Conservation (phyloP, 352 stramenopile species). For the Phytophthora cactorum region DNA sequence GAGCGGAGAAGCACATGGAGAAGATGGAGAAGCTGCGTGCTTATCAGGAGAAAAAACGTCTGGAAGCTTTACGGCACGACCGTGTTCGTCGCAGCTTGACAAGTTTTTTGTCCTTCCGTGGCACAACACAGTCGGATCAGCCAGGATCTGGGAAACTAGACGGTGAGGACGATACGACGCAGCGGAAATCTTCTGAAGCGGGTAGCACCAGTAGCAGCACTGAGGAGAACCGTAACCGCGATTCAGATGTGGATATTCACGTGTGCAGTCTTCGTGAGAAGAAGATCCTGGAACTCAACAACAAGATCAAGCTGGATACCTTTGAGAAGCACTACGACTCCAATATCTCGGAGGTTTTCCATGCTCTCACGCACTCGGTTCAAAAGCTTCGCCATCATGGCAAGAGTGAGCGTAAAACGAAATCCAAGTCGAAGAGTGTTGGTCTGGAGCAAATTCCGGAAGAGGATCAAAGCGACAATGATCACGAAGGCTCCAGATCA, state of each 20-base stretch:
- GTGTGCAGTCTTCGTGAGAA: conserved; percentile 60
- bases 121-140: conserved; percentile 12
- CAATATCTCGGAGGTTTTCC: conserved; percentile 64
- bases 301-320: conserved; percentile 52
- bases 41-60: conserved; percentile 58
- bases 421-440: conserved; percentile 13
- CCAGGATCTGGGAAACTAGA: conserved; percentile 15
- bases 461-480: conserved; percentile 24
- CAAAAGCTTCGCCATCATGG: conserved; percentile 33
- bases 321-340: conserved; percentile 74
- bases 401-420: conserved; percentile 21
- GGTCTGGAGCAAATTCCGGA: conserved; percentile 36
- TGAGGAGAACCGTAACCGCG: conserved; percentile 10
- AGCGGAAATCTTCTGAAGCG: conserved; percentile 23
- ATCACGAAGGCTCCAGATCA: conserved; percentile 19
- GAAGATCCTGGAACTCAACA: conserved; percentile 62
- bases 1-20: conserved; percentile 60
- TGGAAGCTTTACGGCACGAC: conserved; percentile 40
- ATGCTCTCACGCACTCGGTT: conserved; percentile 50
- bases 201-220: conserved; percentile 33
- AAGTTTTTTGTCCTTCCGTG: conserved; percentile 37
- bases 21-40: conserved; percentile 62
- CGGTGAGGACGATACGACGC: conserved; percentile 5
- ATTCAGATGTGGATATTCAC: conserved; percentile 29
- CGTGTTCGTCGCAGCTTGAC: conserved; percentile 46